A percentile compares a stretch with the other conserved stretches of the same genome.
Conservation (phyloP, 2,329 filamentous ascomycete genomes). For the Leptosphaerulina australis region DNA sequence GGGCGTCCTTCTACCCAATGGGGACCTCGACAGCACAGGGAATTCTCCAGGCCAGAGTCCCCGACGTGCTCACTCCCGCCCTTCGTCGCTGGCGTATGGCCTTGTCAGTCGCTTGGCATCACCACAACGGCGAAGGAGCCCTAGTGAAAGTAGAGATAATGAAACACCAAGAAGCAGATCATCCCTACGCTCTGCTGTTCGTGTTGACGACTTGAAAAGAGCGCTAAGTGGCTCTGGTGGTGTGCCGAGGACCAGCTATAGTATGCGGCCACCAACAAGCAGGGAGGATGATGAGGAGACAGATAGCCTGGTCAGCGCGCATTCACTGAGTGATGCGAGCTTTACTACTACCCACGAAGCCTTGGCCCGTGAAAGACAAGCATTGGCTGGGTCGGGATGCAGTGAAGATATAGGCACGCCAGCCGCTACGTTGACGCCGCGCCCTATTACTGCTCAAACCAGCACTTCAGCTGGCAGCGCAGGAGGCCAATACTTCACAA, state of each 20-base stretch:
- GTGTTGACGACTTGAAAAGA: slow-evolving; percentile 56
- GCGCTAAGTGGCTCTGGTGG: slow-evolving; percentile 49
- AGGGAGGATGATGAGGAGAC: slow-evolving; percentile 51
- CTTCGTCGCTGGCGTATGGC: slow-evolving; percentile 43
- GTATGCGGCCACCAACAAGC: slow-evolving; percentile 31
- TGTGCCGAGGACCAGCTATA: slow-evolving; percentile 41
- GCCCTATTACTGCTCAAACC: slow-evolving; percentile 23
- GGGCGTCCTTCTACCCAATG: slow-evolving; percentile 60
- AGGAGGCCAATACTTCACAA: slow-evolving; percentile 11
- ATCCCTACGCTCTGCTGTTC: slow-evolving; percentile 47
- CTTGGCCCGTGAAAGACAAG: slow-evolving; percentile 5
- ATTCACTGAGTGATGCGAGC: slow-evolving; percentile 70
- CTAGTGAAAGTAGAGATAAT: slow-evolving; percentile 19
- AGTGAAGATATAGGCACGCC: slow-evolving; percentile 30
- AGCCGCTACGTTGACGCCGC: slow-evolving; percentile 31
- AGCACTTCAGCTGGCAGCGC: slow-evolving; percentile 20
- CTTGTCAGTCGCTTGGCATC: slow-evolving; percentile 41
- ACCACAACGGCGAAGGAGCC: slow-evolving; percentile 37
- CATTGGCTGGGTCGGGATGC: neutral
- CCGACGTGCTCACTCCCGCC: slow-evolving; percentile 41
- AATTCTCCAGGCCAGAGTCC: slow-evolving; percentile 44
- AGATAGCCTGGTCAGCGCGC: slow-evolving; percentile 75
- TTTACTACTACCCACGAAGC: slow-evolving; percentile 39
- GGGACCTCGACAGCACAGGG: slow-evolving; percentile 39
- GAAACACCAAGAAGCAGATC: slow-evolving; percentile 45